These are phyloP conservation scores for Aspergillus aculeatus DNA, from an alignment of 2,329 filamentous ascomycete species.

Conservation along the genomic window DNA sequence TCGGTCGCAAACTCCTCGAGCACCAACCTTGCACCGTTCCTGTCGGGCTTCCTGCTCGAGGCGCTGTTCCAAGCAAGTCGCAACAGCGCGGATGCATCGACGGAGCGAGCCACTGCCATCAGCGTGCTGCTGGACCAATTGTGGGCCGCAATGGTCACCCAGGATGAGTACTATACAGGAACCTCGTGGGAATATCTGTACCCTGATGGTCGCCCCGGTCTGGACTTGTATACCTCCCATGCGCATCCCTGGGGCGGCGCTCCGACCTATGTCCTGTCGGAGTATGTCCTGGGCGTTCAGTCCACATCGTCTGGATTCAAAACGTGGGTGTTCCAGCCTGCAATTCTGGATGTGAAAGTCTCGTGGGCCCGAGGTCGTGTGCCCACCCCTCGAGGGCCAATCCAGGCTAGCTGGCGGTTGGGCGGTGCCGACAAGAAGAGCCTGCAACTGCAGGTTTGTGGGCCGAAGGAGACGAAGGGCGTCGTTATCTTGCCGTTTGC, in stretches of 20 bases:
- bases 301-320: background rate
- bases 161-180: conserved; percentile 38
- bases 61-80: conserved; percentile 29
- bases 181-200: conserved; percentile 49
- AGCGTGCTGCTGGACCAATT: conserved; percentile 37
- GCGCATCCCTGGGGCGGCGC: conserved; percentile 49
- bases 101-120: conserved; percentile 23
- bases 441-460: background rate
- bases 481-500: background rate
- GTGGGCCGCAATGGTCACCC: conserved; percentile 45
- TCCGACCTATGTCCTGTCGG: conserved; percentile 46
- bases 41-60: conserved; percentile 46
- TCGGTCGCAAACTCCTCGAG: conserved; percentile 18
- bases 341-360: conserved; percentile 1
- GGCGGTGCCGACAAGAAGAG: background rate
- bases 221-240: conserved; percentile 45
- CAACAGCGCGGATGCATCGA: conserved; percentile 12
- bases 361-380: conserved; percentile 6
- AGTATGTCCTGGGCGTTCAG: conserved; percentile 21
- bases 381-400: conserved; percentile 3
- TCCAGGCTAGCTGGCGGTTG: conserved; percentile 7
- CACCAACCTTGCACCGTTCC: conserved; percentile 47
- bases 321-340: conserved; percentile 4
- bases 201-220: conserved; percentile 39
- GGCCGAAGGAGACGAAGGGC: background rate